phyloP scores from a whole-genome alignment of 164 flowering plant genomes.

The Euptelea pleiosperma region DNA sequence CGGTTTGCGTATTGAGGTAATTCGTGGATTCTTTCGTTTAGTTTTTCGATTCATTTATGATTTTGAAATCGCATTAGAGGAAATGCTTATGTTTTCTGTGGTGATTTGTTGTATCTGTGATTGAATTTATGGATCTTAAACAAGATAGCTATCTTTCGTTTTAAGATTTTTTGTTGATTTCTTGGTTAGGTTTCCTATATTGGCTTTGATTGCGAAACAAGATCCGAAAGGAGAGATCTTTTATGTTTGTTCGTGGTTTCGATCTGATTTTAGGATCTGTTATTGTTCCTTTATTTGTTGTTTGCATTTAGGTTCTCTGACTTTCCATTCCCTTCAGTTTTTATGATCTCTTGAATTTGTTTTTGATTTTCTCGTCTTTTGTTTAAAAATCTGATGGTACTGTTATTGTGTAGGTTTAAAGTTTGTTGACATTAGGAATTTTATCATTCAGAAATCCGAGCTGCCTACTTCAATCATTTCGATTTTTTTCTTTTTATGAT shows the following conservation, averaged over 20 bases:
- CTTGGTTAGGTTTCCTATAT: not conserved
- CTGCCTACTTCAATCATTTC: not conserved
- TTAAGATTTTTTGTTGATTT: not conserved
- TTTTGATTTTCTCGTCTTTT: too few species aligned
- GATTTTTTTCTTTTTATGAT: not conserved
- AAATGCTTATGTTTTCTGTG: too few species aligned
- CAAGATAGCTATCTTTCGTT: not conserved
- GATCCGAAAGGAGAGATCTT: not conserved
- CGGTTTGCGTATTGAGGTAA: conserved; percentile 2
- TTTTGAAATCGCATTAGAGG: too few species aligned
- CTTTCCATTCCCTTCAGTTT: too few species aligned
- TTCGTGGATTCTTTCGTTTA: not conserved
- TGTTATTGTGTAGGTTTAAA: not conserved
- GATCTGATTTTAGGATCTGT: too few species aligned
- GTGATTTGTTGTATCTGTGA: not conserved
- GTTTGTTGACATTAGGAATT: not conserved
- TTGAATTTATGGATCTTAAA: not conserved
- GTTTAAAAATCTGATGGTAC: not conserved
- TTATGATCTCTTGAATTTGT: not conserved
- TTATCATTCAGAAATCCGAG: not conserved
- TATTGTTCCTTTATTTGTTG: too few species aligned
- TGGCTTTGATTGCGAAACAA: conserved; percentile 1
- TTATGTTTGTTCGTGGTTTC: too few species aligned
- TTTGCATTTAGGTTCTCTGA: too few species aligned
- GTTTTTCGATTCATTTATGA: not conserved